Conservation (phyloP, 2,329 filamentous ascomycete species). For the Sarocladium oryzae region DNA sequence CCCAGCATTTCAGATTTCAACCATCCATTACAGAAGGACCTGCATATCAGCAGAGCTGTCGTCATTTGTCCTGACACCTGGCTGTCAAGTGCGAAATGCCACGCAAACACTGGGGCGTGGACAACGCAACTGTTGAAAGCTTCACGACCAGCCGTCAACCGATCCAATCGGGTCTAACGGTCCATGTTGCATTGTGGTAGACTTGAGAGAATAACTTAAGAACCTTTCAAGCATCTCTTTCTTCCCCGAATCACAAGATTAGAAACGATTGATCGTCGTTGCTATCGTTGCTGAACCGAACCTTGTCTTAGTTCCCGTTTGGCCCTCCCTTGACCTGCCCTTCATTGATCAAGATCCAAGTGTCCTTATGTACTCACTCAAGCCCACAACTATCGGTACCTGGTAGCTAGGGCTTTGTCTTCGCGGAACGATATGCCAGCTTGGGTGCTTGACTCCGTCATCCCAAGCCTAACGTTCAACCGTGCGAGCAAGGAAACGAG, state of each 20-base stretch:
- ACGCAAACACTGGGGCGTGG: no score
- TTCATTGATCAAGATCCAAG: not conserved
- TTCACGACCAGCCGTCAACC: not conserved
- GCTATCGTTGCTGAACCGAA: constrained; percentile 5
- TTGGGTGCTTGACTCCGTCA: constrained; percentile 1
- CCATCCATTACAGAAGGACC: not conserved
- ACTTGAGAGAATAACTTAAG: no score
- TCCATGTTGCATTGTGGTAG: not conserved
- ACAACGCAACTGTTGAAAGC: not conserved
- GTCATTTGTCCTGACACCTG: no score
- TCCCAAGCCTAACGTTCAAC: not conserved
- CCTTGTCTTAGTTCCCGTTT: not conserved
- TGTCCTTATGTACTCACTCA: not conserved
- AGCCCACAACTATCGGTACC: not conserved
- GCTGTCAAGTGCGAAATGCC: no score
- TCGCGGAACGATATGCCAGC: not conserved
- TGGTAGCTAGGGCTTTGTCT: not conserved
- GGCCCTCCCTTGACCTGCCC: constrained; percentile 4
- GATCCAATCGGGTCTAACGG: not conserved
- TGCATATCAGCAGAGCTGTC: not conserved
- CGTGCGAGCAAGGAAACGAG: not conserved
- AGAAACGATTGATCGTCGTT: not conserved
- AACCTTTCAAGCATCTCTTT: no score
- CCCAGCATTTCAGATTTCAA: no score
- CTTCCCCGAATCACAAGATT: no score